phyloP scores from a whole-genome alignment of 2,329 filamentous ascomycete genomes.

The Colletotrichum musae region DNA sequence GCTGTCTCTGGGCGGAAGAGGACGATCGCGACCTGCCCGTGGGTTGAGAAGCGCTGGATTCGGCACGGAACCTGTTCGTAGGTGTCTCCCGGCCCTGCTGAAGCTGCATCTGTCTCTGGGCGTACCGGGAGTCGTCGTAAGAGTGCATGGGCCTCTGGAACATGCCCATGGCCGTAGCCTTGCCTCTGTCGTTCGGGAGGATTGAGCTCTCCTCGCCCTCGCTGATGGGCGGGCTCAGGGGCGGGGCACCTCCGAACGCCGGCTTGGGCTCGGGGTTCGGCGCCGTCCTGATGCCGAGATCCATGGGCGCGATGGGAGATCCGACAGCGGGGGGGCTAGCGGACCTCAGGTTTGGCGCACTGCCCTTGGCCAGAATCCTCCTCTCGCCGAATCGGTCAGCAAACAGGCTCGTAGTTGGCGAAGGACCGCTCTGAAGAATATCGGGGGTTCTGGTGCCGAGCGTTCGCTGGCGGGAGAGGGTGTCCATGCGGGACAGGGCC shows the following conservation, averaged over 20 bases:
- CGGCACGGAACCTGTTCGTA: slow-evolving; percentile 59
- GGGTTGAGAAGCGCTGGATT: slow-evolving; percentile 59
- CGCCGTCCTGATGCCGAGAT: slow-evolving; percentile 42
- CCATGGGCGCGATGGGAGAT: slow-evolving; percentile 54
- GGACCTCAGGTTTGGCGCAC: slow-evolving; percentile 78
- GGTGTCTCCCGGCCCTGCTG: slow-evolving; percentile 81
- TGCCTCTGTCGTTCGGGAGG: slow-evolving; percentile 83
- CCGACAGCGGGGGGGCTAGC: slow-evolving; percentile 62
- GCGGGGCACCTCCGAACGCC: slow-evolving; percentile 52
- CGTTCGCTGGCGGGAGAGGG: slow-evolving; percentile 75
- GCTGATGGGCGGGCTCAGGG: slow-evolving; percentile 72
- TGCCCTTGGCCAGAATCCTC: slow-evolving; percentile 68
- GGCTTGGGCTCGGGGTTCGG: slow-evolving; percentile 47
- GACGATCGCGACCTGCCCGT: slow-evolving; percentile 63
- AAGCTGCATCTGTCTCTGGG: slow-evolving; percentile 85
- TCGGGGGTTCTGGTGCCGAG: slow-evolving; percentile 67
- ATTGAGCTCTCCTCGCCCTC: slow-evolving; percentile 77
- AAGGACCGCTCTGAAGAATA: slow-evolving; percentile 58
- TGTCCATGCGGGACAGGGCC: slow-evolving; percentile 84
- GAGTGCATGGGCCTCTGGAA: slow-evolving; percentile 79
- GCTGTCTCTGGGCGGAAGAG: slow-evolving; percentile 58
- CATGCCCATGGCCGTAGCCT: slow-evolving; percentile 78
- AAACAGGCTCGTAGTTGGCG: slow-evolving; percentile 60
- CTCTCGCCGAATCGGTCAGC: slow-evolving; percentile 63
- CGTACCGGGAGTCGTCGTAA: slow-evolving; percentile 89